Conservation (phyloP, 139 green algal species). For the Asterochloris sp. region DNA sequence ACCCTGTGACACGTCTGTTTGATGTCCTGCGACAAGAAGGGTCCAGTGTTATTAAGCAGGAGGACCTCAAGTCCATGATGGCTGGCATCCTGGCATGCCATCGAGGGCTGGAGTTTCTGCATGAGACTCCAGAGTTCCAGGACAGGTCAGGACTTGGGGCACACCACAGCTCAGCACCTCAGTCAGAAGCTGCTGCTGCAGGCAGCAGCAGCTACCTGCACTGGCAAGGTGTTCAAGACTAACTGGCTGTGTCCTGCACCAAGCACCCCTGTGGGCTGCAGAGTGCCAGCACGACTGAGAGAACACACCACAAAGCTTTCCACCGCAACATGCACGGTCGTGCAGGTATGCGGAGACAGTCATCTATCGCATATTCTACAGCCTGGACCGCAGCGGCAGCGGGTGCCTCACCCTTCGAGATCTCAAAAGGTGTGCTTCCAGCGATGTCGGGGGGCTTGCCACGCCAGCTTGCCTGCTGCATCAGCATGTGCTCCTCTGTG, state of each 20-base stretch:
- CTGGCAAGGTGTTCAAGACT: not conserved
- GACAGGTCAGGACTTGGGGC: slow-evolving; percentile 46
- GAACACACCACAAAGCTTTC: not conserved
- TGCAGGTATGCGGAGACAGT: slow-evolving; percentile 94
- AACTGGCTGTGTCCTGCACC: not conserved
- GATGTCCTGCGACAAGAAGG: slow-evolving; percentile 45
- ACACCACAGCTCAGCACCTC: not conserved
- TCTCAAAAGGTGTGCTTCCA: slow-evolving; percentile 51
- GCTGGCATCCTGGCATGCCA: slow-evolving; percentile 83
- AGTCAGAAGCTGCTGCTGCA: not conserved
- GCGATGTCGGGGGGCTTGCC: too few species aligned
- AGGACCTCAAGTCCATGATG: slow-evolving; percentile 84
- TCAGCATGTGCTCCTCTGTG: too few species aligned
- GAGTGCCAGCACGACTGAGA: not conserved
- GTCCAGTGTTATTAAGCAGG: slow-evolving; percentile 38
- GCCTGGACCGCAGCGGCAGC: slow-evolving; percentile 74
- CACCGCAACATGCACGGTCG: not conserved
- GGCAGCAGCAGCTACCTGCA: not conserved
- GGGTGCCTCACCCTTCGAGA: slow-evolving; percentile 79
- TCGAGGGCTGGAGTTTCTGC: slow-evolving; percentile 95
- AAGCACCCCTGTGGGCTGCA: not conserved
- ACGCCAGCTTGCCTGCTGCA: too few species aligned
- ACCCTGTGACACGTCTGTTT: slow-evolving; percentile 32
- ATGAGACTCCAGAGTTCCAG: slow-evolving; percentile 97
- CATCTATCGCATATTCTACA: slow-evolving; percentile 97